Evolutionary conservation across 805 yeast species (phyloP).

Genomic region (Candida easanensis): DNA sequence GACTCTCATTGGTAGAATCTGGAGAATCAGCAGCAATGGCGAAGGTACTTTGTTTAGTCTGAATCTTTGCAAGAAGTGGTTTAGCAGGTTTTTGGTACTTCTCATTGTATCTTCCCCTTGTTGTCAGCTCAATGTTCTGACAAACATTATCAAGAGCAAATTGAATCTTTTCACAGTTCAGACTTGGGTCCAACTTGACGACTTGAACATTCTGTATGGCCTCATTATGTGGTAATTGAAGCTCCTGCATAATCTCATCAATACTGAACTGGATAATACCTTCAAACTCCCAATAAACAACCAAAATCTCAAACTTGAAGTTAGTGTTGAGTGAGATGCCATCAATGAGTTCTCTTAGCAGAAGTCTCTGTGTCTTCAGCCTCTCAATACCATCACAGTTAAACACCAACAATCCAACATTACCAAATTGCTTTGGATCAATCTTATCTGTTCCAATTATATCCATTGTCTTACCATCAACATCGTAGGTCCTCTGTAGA

Average conservation of each 20-base stretch:
- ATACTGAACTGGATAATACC: slow-evolving; percentile 26
- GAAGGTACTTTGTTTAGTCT: not conserved
- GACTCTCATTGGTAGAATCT: not conserved
- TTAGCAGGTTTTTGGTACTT: slow-evolving; percentile 11
- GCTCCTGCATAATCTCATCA: slow-evolving; percentile 30
- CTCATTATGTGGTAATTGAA: slow-evolving; percentile 27
- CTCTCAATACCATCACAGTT: slow-evolving; percentile 36
- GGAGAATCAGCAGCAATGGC: slow-evolving; percentile 4
- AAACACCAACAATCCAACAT: slow-evolving; percentile 34
- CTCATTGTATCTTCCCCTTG: slow-evolving; percentile 31
- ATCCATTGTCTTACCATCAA: slow-evolving; percentile 10
- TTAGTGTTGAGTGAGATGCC: slow-evolving; percentile 34
- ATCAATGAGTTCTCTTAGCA: slow-evolving; percentile 32
- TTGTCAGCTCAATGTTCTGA: slow-evolving; percentile 28
- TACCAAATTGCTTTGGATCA: slow-evolving; percentile 25
- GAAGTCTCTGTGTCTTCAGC: slow-evolving; percentile 28
- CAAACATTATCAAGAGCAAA: slow-evolving; percentile 25
- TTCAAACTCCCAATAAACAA: slow-evolving; percentile 41
- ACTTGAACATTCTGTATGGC: slow-evolving; percentile 30
- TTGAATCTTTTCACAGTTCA: slow-evolving; percentile 25
- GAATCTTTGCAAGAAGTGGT: not conserved
- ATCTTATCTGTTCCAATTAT: slow-evolving; percentile 27
- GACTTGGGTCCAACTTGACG: slow-evolving; percentile 28
- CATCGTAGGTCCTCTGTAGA: slow-evolving; percentile 5
- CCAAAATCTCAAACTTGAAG: slow-evolving; percentile 31